These are phyloP conservation scores for Nicotiana rustica DNA, from an alignment of 305 asterid genomes.

Conservation along the genomic window DNA sequence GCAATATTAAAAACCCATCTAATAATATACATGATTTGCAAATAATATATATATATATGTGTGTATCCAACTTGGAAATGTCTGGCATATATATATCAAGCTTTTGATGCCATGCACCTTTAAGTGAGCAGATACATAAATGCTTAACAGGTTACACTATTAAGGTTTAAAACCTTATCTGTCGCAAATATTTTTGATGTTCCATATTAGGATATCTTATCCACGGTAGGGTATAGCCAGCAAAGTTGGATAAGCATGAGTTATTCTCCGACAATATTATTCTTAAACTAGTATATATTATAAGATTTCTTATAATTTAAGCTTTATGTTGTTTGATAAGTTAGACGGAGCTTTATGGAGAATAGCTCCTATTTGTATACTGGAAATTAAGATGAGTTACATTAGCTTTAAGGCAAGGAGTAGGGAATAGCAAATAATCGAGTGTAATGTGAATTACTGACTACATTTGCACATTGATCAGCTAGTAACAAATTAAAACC, in stretches of 20 bases:
- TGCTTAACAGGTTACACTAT: background rate
- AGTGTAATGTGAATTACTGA: background rate
- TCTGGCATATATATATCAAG: background rate
- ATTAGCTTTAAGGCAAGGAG: background rate
- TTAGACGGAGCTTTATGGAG: no score
- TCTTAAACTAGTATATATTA: background rate
- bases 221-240: background rate
- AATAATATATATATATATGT: background rate
- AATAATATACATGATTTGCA: background rate
- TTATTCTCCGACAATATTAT: constrained; percentile 8
- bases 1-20: background rate
- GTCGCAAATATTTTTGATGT: background rate
- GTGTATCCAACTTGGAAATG: background rate
- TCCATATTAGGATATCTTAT: background rate
- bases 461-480: background rate
- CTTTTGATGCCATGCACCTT: background rate
- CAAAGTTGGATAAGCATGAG: constrained; percentile 22
- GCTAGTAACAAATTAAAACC: background rate
- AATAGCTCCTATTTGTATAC: background rate
- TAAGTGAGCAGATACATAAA: background rate
- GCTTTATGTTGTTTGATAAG: background rate
- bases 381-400: background rate
- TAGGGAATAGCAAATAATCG: background rate
- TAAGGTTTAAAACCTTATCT: background rate
- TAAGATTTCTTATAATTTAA: background rate